Evolutionary conservation across 2,329 filamentous ascomycete species (phyloP), one percentile per base, ranked within the genome.

Genomic region (Pezicula neosporulosa): DNA sequence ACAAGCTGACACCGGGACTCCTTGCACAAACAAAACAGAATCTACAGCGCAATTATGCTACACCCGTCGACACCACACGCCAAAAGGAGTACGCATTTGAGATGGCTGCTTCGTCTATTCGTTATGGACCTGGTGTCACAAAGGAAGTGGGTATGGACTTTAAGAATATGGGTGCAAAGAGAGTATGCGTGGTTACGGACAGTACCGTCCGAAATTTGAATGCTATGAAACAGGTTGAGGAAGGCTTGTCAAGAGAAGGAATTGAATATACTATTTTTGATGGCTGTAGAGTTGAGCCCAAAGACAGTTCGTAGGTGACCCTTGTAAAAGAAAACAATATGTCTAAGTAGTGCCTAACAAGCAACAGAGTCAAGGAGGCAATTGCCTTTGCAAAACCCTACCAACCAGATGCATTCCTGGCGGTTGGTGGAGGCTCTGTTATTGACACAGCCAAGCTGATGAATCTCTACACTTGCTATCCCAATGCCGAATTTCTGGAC

Each of bases 361-460:
- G 10, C 37, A 15, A 35, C 53, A 94, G 89, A 1, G 83, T 99
- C 63, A 88, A 89, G 62, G 88, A 95, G 57, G 94, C 94, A 6
- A 97, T 99, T 65, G 87, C 80, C 1, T 95, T 91, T 72, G 85
- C 85, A 16, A 93, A 92, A 61, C 84, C 87, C 1, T 89, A 90
- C 67, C 71, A 79, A 27, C 88, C 91, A 0, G 94, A 97, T 70
- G 90, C 90, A 2, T 97, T 96, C 68, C 78, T 99, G 15, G 94
- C 94, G 19, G 94, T 99, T 15, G 94, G 89, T 16, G 86, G 91
- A 60, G 94, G 94, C 36, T 96, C 90, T 37, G 94, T 97, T 59
- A 99, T 99, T 60, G 94, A 99, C 71, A 99, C 94, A 1, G 93
- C 94, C 49, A 99, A 99, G 72, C 79, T 99, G 51, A 97, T 99